Percentiles rank a stretch among this genome's conserved stretches.
Conservation (phyloP, 192 early-diverging fungal genomes). For the Coemansia sp. region DNA sequence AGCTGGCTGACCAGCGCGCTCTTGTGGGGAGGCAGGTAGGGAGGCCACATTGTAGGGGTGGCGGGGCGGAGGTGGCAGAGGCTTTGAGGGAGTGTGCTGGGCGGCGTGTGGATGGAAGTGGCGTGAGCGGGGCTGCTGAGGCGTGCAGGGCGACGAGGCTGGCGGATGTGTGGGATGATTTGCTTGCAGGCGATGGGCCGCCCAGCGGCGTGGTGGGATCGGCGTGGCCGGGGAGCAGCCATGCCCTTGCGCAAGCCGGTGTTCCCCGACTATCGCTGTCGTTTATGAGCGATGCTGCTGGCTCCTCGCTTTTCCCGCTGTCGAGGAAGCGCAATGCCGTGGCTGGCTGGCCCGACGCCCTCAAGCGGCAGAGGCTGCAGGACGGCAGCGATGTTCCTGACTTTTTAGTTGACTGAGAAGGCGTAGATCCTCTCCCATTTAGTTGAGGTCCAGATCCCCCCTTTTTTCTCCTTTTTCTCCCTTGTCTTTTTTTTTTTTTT, state of each 20-base stretch:
- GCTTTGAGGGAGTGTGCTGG: not conserved
- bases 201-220: not conserved
- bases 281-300: constrained; percentile 8
- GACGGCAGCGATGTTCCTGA: constrained; percentile 5
- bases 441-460: not conserved
- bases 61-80: not conserved
- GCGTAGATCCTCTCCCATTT: not conserved
- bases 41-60: not conserved
- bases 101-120: not conserved
- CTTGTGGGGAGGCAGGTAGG: not conserved
- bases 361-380: constrained; percentile 8
- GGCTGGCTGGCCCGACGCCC: not conserved
- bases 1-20: constrained; percentile 31
- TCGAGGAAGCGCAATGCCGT: not conserved
- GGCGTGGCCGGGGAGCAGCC: not conserved
- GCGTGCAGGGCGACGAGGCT: constrained; percentile 11
- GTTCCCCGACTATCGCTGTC: constrained; percentile 8
- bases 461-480: not conserved
- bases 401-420: constrained; percentile 12
- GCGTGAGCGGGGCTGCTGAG: not conserved
- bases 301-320: not conserved
- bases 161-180: constrained; percentile 22
- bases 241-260: not conserved
- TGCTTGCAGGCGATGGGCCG: constrained; percentile 10
- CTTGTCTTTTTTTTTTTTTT: not conserved